Conservation (phyloP, 2,329 filamentous ascomycete species). For the Biscogniauxia marginata region DNA sequence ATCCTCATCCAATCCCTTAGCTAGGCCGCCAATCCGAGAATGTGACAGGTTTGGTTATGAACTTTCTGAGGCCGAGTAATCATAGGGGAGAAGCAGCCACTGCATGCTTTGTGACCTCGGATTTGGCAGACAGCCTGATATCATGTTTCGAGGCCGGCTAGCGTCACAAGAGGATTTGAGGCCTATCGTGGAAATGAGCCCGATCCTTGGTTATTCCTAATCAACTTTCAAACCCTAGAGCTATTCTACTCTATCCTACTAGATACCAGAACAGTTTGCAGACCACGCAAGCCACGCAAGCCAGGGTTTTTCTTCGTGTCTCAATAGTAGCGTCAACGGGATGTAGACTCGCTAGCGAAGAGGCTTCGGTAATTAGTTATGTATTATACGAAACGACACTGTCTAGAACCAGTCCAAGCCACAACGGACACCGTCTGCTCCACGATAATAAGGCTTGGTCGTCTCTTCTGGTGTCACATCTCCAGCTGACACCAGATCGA, state of each 20-base stretch:
- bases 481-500: background rate
- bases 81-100: background rate
- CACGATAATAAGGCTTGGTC: background rate
- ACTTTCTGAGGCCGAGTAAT: background rate
- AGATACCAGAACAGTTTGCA: background rate
- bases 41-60: background rate
- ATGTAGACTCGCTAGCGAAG: background rate
- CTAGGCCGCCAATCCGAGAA: background rate
- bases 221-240: background rate
- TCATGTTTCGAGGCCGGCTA: background rate
- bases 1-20: background rate
- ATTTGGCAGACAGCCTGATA: background rate
- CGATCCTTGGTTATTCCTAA: background rate
- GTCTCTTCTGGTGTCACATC: background rate
- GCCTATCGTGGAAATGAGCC: background rate
- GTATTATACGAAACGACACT: background rate
- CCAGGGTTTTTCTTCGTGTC: background rate
- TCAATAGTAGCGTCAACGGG: background rate
- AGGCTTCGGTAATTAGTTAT: background rate
- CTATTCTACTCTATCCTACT: background rate
- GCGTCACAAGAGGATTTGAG: background rate
- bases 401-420: background rate
- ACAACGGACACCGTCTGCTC: background rate
- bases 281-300: background rate
- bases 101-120: background rate